These are phyloP conservation scores for Melampsora abietis-canadensis DNA, from an alignment of 1,284 basidiomycete species.

Conservation along the genomic window DNA sequence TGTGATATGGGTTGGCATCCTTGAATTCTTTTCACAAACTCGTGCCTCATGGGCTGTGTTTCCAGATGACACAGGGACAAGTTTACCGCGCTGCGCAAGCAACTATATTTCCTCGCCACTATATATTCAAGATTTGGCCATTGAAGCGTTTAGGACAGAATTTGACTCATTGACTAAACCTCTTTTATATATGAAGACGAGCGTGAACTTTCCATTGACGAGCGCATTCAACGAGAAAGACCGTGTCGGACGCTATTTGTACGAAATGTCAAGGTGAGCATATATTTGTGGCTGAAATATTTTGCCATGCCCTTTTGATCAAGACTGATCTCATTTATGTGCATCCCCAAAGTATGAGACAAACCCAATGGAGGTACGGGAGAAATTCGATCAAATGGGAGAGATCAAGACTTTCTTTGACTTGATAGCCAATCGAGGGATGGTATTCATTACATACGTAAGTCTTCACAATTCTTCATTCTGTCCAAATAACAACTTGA, in stretches of 20 bases:
- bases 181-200: conserved; percentile 53
- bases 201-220: conserved; percentile 79
- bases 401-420: conserved; percentile 97
- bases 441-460: conserved; percentile 97
- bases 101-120: not conserved
- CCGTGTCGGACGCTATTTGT: conserved; percentile 94
- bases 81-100: not conserved
- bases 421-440: conserved; percentile 83
- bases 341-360: conserved; percentile 73
- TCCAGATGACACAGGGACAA: not conserved
- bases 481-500: not conserved
- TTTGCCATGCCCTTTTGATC: not conserved
- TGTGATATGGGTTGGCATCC: too few relatives aligned
- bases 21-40: not conserved
- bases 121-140: not conserved
- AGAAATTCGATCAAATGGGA: conserved; percentile 82
- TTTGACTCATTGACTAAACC: not conserved
- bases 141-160: not conserved
- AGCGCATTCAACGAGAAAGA: conserved; percentile 81
- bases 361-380: conserved; percentile 73
- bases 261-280: conserved; percentile 85
- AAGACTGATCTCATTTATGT: conserved; percentile 44
- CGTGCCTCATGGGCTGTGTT: too few relatives aligned
- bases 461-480: conserved; percentile 55
- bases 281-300: not conserved